phyloP scores from a whole-genome alignment of 768 basidiomycete species.

The Gymnopilus junonius region DNA sequence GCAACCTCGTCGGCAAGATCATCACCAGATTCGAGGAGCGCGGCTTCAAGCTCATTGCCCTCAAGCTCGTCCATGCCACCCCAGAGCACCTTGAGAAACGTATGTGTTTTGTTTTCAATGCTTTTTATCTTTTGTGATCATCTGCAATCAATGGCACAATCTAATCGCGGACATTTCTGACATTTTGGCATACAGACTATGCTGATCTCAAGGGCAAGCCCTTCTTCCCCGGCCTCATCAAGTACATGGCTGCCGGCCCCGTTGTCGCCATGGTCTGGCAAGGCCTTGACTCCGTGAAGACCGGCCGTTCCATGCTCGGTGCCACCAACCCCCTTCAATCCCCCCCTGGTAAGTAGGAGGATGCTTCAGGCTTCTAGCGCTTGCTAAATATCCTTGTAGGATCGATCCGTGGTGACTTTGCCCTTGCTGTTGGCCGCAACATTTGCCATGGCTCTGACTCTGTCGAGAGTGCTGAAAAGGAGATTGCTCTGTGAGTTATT shows the following conservation, averaged over 20 bases:
- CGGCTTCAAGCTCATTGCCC: slow-evolving; percentile 95
- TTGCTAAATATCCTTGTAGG: slow-evolving; percentile 44
- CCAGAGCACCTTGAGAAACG: slow-evolving; percentile 91
- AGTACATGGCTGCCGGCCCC: slow-evolving; percentile 95
- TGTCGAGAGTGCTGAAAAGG: slow-evolving; percentile 90
- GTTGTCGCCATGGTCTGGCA: slow-evolving; percentile 97
- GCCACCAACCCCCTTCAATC: slow-evolving; percentile 96
- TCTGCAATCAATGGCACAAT: slow-evolving; percentile 13
- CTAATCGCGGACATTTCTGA: slow-evolving; percentile 15
- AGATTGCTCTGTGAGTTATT: slow-evolving; percentile 81
- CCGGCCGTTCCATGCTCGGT: slow-evolving; percentile 94
- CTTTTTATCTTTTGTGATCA: slow-evolving; percentile 17
- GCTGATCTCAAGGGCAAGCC: slow-evolving; percentile 91
- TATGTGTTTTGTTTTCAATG: slow-evolving; percentile 33
- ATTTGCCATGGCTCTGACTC: slow-evolving; percentile 92
- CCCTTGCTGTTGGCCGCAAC: slow-evolving; percentile 93
- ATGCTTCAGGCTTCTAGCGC: neutral
- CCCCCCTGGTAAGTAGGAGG: slow-evolving; percentile 64
- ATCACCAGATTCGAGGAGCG: slow-evolving; percentile 96
- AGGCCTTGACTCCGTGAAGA: slow-evolving; percentile 93
- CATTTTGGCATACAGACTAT: slow-evolving; percentile 67
- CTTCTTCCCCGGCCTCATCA: slow-evolving; percentile 97
- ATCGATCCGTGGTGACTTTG: slow-evolving; percentile 95
- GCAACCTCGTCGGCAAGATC: slow-evolving; percentile 94
- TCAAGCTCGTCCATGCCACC: slow-evolving; percentile 87